A percentile compares a stretch with the other conserved stretches of the same genome.
These are phyloP conservation scores for Megacollybia marginata DNA, from an alignment of 768 basidiomycete genomes.

Conservation along the genomic window DNA sequence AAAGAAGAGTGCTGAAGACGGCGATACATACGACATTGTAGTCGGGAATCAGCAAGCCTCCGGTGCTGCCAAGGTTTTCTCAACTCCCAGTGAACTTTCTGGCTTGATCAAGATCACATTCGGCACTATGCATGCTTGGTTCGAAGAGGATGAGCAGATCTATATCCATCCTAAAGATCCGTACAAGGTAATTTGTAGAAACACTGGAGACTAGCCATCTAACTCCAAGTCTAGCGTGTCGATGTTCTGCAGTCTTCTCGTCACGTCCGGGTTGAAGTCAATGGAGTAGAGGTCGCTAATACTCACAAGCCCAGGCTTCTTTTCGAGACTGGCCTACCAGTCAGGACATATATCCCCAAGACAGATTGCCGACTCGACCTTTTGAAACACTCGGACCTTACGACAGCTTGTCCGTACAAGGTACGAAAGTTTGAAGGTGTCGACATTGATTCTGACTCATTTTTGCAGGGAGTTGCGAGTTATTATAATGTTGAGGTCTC, in stretches of 20 bases:
- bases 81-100: constrained; percentile 24
- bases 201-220: not conserved
- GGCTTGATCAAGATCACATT: constrained; percentile 46
- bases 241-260: constrained; percentile 56
- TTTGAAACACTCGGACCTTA: constrained; percentile 37
- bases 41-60: constrained; percentile 31
- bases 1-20: not conserved
- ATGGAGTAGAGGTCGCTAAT: constrained; percentile 58
- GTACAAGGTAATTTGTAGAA: constrained; percentile 44
- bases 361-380: constrained; percentile 45
- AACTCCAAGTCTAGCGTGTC: constrained; percentile 34
- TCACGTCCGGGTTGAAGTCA: constrained; percentile 51
- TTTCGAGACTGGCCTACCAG: constrained; percentile 49
- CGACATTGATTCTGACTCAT: not conserved
- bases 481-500: constrained; percentile 47
- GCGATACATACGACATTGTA: constrained; percentile 35
- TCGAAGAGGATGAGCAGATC: constrained; percentile 61
- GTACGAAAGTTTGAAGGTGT: constrained; percentile 17
- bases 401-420: constrained; percentile 58
- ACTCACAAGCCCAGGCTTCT: constrained; percentile 46
- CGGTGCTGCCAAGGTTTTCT: constrained; percentile 26
- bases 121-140: constrained; percentile 51
- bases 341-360: constrained; percentile 56
- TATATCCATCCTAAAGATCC: constrained; percentile 60
- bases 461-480: constrained; percentile 45